Conservation (phyloP, 768 basidiomycete genomes). For the Cystoderma amianthinum region DNA sequence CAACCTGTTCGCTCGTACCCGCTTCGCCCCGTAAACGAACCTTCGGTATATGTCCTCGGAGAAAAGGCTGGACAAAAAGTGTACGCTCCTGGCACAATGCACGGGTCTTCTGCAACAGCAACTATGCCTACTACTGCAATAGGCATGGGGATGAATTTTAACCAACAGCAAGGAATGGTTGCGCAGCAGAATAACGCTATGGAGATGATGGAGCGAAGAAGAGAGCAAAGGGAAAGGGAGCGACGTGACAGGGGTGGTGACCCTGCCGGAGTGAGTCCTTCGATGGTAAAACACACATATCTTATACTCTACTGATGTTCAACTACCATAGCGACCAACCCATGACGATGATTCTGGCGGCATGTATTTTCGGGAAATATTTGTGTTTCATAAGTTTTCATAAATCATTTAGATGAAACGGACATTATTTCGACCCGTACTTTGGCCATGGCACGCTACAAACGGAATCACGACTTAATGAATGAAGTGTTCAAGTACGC, state of each 20-base stretch:
- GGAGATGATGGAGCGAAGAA: constrained; percentile 62
- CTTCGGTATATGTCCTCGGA: constrained; percentile 62
- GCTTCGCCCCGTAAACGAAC: constrained; percentile 58
- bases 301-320: neutral
- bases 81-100: constrained; percentile 27
- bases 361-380: too few species aligned
- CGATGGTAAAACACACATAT: constrained; percentile 1
- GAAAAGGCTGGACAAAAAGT: constrained; percentile 71
- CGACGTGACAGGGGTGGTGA: constrained; percentile 32
- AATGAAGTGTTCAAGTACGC: constrained; percentile 74
- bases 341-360: constrained; percentile 65
- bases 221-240: constrained; percentile 55
- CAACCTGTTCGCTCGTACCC: constrained; percentile 69
- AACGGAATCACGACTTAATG: constrained; percentile 81
- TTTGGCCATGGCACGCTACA: constrained; percentile 65
- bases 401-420: constrained; percentile 44
- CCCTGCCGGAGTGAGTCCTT: constrained; percentile 31
- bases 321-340: constrained; percentile 21
- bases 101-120: constrained; percentile 18
- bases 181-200: constrained; percentile 68
- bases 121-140: constrained; percentile 20
- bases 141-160: constrained; percentile 24
- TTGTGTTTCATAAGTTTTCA: too few species aligned
- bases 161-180: constrained; percentile 56
- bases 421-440: constrained; percentile 70